Evolutionary conservation across 805 yeast species (phyloP).

Genomic region (Candida argentea): DNA sequence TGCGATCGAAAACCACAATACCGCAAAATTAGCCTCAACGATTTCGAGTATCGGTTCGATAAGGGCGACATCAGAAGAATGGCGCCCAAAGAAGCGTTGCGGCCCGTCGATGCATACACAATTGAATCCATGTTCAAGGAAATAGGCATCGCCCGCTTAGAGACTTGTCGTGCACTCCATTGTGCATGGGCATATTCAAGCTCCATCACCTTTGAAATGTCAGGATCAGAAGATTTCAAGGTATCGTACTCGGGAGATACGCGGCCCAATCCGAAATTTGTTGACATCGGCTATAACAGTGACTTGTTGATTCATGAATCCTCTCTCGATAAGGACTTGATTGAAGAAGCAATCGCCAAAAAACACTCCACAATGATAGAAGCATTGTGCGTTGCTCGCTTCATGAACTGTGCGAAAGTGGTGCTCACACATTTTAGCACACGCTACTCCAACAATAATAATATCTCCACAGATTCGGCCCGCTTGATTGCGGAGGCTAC

Average conservation of each 20-base stretch:
- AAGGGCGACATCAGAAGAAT: conserved; percentile 7
- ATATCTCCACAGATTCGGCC: conserved; percentile 15
- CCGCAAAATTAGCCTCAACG: conserved; percentile 15
- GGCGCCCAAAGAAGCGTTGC: conserved; percentile 14
- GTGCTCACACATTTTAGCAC: conserved; percentile 90
- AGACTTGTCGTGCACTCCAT: conserved; percentile 72
- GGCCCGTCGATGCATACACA: conserved; percentile 14
- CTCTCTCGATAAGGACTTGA: conserved; percentile 71
- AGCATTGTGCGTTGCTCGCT: conserved; percentile 59
- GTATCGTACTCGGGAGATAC: conserved; percentile 93
- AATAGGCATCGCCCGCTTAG: conserved; percentile 33
- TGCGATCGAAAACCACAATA: conserved; percentile 23
- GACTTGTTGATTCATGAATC: conserved; percentile 89
- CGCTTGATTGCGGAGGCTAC: conserved; percentile 13
- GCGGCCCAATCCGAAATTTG: conserved; percentile 64
- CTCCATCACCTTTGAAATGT: conserved; percentile 46
- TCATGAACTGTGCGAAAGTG: conserved; percentile 63
- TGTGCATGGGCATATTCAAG: conserved; percentile 69
- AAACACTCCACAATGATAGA: conserved; percentile 85
- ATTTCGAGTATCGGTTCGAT: conserved; percentile 24
- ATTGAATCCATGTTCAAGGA: conserved; percentile 30
- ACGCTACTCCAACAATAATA: conserved; percentile 45
- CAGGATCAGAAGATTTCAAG: conserved; percentile 36
- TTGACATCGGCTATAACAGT: conserved; percentile 52
- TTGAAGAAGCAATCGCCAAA: conserved; percentile 70